Evolutionary conservation across 495 filamentous ascomycete genomes (phyloP).

Genomic region (Penicillium coprophilum): DNA sequence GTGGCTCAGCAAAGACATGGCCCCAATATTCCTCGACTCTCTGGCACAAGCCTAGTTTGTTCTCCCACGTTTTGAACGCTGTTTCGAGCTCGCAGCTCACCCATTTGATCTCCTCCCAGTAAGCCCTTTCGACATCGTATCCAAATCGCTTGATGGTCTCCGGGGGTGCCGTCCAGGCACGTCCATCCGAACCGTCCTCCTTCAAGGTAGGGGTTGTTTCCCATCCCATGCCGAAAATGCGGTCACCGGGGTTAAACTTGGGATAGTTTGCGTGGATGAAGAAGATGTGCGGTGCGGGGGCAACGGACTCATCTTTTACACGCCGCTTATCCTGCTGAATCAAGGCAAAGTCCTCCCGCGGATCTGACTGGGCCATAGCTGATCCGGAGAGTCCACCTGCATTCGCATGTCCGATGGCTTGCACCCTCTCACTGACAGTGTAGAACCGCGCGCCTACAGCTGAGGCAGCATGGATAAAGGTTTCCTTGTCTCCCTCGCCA

Average conservation of each 20-base stretch:
- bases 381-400: constrained; percentile 35
- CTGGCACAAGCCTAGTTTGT: constrained; percentile 37
- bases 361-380: constrained; percentile 50
- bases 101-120: constrained; percentile 54
- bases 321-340: constrained; percentile 39
- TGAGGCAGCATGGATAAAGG: constrained; percentile 56
- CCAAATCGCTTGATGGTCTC: constrained; percentile 45
- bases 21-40: constrained; percentile 43
- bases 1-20: constrained; percentile 42
- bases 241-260: constrained; percentile 53
- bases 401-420: constrained; percentile 40
- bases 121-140: constrained; percentile 49
- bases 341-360: constrained; percentile 43
- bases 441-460: constrained; percentile 52
- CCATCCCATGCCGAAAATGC: constrained; percentile 41
- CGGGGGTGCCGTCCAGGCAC: constrained; percentile 43
- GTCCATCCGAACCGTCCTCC: constrained; percentile 37
- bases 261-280: constrained; percentile 57
- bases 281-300: constrained; percentile 38
- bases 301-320: constrained; percentile 36
- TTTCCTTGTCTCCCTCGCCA: constrained; percentile 67
- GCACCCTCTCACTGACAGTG: constrained; percentile 47
- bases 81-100: constrained; percentile 47
- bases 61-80: constrained; percentile 41
- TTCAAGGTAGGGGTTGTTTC: constrained; percentile 43